These are phyloP conservation scores for Pseudomassariella vexata DNA, from an alignment of 2,329 filamentous ascomycete genomes.

Conservation along the genomic window DNA sequence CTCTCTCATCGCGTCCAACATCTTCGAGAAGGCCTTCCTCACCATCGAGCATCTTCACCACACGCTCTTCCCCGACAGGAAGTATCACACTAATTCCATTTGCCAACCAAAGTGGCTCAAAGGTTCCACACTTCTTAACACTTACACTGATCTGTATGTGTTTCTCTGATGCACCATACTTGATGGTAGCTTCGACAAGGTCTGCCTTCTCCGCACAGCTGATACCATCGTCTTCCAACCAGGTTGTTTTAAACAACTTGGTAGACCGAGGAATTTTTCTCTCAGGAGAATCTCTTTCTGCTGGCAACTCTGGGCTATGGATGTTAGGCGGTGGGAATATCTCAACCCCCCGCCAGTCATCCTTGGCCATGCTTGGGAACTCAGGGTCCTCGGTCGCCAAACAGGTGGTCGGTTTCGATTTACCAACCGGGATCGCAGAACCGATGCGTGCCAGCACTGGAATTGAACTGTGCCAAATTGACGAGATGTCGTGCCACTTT, in stretches of 20 bases:
- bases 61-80: constrained; percentile 25
- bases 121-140: constrained; percentile 13
- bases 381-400: constrained; percentile 29
- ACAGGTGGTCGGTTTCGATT: constrained; percentile 26
- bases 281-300: not conserved
- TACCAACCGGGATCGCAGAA: constrained; percentile 32
- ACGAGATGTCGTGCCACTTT: constrained; percentile 32
- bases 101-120: constrained; percentile 21
- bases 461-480: constrained; percentile 36
- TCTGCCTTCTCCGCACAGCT: constrained; percentile 19
- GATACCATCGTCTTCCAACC: constrained; percentile 26
- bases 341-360: constrained; percentile 36
- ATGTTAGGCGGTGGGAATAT: constrained; percentile 30
- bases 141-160: constrained; percentile 14
- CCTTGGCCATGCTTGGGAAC: constrained; percentile 29
- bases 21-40: constrained; percentile 2
- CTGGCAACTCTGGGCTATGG: constrained; percentile 10
- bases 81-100: constrained; percentile 20
- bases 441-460: constrained; percentile 33
- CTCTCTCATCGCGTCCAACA: not conserved
- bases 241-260: constrained; percentile 16
- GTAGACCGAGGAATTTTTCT: not conserved
- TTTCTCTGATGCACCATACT: constrained; percentile 13
- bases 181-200: constrained; percentile 13
- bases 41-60: constrained; percentile 9